Conservation (phyloP, 176 grass and related monocot genomes). For the Alopecurus myosuroides region DNA sequence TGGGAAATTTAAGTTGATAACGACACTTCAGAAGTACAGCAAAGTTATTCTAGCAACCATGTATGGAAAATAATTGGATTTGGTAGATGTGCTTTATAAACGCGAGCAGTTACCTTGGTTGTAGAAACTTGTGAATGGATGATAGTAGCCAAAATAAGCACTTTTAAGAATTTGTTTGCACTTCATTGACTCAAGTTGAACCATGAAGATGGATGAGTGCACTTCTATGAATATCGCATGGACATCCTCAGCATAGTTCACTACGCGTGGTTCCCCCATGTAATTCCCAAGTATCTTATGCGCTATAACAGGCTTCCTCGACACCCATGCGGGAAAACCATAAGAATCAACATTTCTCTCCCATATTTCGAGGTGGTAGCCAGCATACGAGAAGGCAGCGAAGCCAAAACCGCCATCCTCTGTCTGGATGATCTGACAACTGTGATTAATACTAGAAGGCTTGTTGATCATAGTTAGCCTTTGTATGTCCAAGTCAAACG, state of each 20-base stretch:
- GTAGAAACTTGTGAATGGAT: conserved; percentile 7
- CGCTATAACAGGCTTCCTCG: not conserved
- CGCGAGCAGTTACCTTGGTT: not conserved
- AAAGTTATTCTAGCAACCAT: not conserved
- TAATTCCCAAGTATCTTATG: not conserved
- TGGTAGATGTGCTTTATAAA: too few relatives aligned
- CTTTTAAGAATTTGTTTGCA: not conserved
- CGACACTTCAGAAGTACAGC: not conserved
- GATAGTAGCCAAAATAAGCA: not conserved
- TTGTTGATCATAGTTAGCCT: not conserved
- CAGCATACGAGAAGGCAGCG: not conserved
- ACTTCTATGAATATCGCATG: not conserved
- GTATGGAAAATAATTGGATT: not conserved
- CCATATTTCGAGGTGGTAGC: not conserved
- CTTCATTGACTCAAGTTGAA: not conserved
- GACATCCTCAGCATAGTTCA: not conserved
- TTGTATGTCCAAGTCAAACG: not conserved
- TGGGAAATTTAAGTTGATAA: not conserved
- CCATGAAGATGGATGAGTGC: not conserved
- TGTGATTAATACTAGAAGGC: not conserved
- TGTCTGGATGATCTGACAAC: not conserved
- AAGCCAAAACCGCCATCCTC: too few relatives aligned
- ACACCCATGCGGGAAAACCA: not conserved
- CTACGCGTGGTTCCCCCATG: not conserved
- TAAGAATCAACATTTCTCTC: not conserved